phyloP scores from a whole-genome alignment of 352 stramenopile species.

The Pythium aphanidermatum region DNA sequence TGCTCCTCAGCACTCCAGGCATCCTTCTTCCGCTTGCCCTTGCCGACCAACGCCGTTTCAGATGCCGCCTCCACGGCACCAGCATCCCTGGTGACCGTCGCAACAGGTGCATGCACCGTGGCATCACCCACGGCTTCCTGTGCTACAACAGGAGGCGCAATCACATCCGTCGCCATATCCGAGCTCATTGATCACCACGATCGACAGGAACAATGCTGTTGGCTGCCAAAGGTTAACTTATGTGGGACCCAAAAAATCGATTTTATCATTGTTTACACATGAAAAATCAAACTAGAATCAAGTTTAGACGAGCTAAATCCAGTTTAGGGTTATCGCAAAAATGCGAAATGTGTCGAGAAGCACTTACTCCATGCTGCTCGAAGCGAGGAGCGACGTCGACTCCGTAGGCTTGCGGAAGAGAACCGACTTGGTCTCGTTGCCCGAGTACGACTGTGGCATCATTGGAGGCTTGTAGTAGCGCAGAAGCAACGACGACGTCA shows the following conservation, averaged over 20 bases:
- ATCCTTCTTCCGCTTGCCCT: slow-evolving; percentile 20
- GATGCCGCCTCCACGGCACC: background rate
- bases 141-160: no score
- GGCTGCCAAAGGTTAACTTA: slow-evolving; percentile 1
- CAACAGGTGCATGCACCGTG: background rate
- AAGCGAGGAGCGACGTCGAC: slow-evolving; percentile 62
- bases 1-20: slow-evolving; percentile 18
- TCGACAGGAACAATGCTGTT: background rate
- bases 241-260: slow-evolving; percentile 6
- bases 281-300: background rate
- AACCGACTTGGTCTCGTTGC: slow-evolving; percentile 67
- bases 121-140: no score
- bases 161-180: no score
- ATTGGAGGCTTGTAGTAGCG: slow-evolving; percentile 85
- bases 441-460: slow-evolving; percentile 49
- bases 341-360: slow-evolving; percentile 8
- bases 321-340: slow-evolving; percentile 16
- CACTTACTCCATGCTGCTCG: slow-evolving; percentile 41
- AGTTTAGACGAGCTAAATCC: background rate
- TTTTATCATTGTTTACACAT: no score
- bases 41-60: background rate
- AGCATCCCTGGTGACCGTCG: background rate
- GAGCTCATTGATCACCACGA: no score
- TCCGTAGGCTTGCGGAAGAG: slow-evolving; percentile 80
- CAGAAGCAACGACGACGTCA: slow-evolving; percentile 93